A percentile compares a stretch with the other conserved stretches of the same genome.
Conservation (phyloP, 2,329 filamentous ascomycete genomes). For the Penicillium concentricum region DNA sequence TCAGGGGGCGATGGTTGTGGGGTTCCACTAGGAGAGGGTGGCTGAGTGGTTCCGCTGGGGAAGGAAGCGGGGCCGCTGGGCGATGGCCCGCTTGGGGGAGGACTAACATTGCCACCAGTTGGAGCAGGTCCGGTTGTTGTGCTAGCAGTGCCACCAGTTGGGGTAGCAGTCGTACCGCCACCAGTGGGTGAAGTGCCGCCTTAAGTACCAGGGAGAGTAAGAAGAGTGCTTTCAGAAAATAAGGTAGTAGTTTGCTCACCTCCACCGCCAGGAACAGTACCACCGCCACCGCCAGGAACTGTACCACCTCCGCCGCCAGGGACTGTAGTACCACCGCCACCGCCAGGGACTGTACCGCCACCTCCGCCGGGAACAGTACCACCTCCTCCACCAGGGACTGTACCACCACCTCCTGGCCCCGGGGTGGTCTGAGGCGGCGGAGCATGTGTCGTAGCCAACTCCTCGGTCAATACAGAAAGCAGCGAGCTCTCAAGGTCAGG, state of each 20-base stretch:
- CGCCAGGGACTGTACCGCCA: background rate
- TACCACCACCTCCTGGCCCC: background rate
- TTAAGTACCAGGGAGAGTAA: background rate
- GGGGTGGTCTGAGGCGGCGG: background rate
- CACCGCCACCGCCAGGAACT: background rate
- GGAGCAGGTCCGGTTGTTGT: background rate
- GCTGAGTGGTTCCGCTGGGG: background rate
- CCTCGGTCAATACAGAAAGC: slow-evolving; percentile 7
- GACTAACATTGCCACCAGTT: background rate
- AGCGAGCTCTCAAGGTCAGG: slow-evolving; percentile 3
- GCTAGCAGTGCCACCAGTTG: background rate
- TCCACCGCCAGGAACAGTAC: background rate
- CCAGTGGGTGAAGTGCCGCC: background rate
- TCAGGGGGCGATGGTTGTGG: background rate
- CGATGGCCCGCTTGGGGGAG: background rate
- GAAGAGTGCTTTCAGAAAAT: background rate
- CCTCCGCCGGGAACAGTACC: background rate
- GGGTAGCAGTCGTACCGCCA: background rate
- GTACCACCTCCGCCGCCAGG: background rate
- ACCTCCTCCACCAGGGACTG: background rate
- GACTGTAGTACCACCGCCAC: background rate
- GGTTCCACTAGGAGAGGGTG: background rate
- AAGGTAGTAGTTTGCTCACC: background rate
- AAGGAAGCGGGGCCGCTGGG: background rate
- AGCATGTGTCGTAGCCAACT: background rate